phyloP scores from a whole-genome alignment of 1,284 basidiomycete species.

The Pseudomicrostroma phylloplanum region DNA sequence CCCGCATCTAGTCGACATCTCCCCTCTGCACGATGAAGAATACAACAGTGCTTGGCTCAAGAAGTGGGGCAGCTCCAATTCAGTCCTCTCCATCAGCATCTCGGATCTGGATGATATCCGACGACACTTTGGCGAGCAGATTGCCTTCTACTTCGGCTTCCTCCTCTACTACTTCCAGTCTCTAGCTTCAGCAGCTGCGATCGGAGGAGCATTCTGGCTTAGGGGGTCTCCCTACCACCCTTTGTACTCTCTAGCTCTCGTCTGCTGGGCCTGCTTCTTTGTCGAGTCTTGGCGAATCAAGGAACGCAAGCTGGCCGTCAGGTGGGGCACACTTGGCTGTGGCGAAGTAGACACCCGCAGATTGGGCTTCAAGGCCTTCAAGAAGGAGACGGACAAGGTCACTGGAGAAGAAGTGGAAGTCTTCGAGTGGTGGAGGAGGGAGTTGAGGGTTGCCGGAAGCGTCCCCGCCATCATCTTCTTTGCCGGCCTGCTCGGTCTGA shows the following conservation, averaged over 20 bases:
- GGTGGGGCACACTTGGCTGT: constrained; percentile 45
- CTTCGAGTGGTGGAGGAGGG: constrained; percentile 48
- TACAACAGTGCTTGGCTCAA: constrained; percentile 45
- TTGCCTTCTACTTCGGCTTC: constrained; percentile 49
- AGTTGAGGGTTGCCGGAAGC: constrained; percentile 67
- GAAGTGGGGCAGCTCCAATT: constrained; percentile 20
- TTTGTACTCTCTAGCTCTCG: constrained; percentile 37
- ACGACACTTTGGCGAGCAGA: constrained; percentile 46
- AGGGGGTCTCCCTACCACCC: constrained; percentile 27
- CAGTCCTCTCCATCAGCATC: constrained; percentile 4
- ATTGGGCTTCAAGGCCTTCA: constrained; percentile 34
- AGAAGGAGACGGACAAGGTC: constrained; percentile 24
- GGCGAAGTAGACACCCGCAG: constrained; percentile 26
- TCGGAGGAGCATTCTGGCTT: constrained; percentile 37
- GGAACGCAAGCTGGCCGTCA: constrained; percentile 42
- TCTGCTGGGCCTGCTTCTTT: constrained; percentile 38
- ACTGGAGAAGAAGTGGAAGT: constrained; percentile 45
- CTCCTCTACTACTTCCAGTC: constrained; percentile 45
- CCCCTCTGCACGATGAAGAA: constrained; percentile 38
- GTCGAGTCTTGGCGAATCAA: constrained; percentile 47
- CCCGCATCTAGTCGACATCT: constrained; percentile 44
- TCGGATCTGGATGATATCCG: constrained; percentile 37
- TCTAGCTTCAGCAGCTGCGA: constrained; percentile 30
- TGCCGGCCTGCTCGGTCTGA: constrained; percentile 62
- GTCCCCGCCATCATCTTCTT: constrained; percentile 74